These are phyloP conservation scores for Westerdykella sp. DNA, from an alignment of 2,329 filamentous ascomycete genomes.

Conservation along the genomic window DNA sequence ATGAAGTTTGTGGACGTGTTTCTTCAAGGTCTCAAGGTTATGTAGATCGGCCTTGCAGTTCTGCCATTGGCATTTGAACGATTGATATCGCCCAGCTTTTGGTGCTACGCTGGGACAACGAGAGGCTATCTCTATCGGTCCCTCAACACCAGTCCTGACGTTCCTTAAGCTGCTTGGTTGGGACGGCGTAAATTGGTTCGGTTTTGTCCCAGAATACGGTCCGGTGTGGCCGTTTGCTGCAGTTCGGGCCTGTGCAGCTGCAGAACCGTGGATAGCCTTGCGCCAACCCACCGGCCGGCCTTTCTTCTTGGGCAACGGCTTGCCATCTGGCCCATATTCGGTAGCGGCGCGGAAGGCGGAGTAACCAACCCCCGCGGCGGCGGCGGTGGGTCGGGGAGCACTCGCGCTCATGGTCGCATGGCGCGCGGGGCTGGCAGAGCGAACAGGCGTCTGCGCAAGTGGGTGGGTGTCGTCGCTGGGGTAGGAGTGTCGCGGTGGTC, in stretches of 20 bases:
- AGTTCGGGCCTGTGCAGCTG: slow-evolving; percentile 19
- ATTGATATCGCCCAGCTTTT: slow-evolving; percentile 34
- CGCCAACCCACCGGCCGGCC: slow-evolving; percentile 47
- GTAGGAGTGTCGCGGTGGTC: slow-evolving; percentile 30
- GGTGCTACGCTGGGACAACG: slow-evolving; percentile 26
- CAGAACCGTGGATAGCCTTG: slow-evolving; percentile 42
- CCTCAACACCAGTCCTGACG: slow-evolving; percentile 10
- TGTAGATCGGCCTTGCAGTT: slow-evolving; percentile 54
- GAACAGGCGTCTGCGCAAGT: slow-evolving; percentile 7
- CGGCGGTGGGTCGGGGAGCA: slow-evolving; percentile 15
- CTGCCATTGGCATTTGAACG: slow-evolving; percentile 55
- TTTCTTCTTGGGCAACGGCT: slow-evolving; percentile 39
- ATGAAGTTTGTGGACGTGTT: slow-evolving; percentile 55
- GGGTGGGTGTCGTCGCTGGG: slow-evolving; percentile 10
- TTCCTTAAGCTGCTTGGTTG: slow-evolving; percentile 25
- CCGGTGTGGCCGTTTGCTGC: slow-evolving; percentile 15
- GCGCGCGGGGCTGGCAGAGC: slow-evolving; percentile 5
- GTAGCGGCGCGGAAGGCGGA: slow-evolving; percentile 36
- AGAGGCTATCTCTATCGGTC: slow-evolving; percentile 23
- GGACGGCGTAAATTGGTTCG: slow-evolving; percentile 8
- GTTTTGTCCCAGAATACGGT: slow-evolving; percentile 4
- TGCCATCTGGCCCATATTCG: slow-evolving; percentile 26
- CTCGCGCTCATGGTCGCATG: slow-evolving; percentile 20
- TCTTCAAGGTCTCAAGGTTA: slow-evolving; percentile 54
- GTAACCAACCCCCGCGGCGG: slow-evolving; percentile 34